Evolutionary conservation across 2,329 filamentous ascomycete genomes (phyloP).

Genomic region (Botrytis pseudocinerea): DNA sequence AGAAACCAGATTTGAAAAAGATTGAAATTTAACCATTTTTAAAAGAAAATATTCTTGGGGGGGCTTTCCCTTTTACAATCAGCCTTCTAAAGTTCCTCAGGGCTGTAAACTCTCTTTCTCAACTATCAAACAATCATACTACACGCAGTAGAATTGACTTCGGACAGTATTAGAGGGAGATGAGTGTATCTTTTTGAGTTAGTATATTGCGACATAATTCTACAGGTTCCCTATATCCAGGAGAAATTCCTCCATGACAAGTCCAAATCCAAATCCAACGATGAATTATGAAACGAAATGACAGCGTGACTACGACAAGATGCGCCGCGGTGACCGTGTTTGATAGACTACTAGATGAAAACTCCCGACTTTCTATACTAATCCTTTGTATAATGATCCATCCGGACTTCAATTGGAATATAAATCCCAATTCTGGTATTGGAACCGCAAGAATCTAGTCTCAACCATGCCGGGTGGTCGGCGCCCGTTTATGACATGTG

Average conservation of each 20-base stretch:
- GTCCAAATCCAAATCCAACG: rapidly evolving
- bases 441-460: neutral
- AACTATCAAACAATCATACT: neutral
- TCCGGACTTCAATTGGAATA: rapidly evolving
- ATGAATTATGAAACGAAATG: neutral
- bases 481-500: rapidly evolving
- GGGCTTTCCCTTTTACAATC: rapidly evolving
- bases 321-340: neutral
- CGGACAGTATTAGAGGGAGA: rapidly evolving
- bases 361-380: neutral
- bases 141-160: neutral
- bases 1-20: rapidly evolving
- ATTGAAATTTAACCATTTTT: neutral
- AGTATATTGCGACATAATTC: rapidly evolving
- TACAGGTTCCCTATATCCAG: neutral
- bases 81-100: neutral
- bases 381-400: rapidly evolving
- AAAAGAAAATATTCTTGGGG: rapidly evolving
- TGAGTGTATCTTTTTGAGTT: neutral
- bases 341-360: neutral
- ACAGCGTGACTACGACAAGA: neutral
- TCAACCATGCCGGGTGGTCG: rapidly evolving
- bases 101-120: neutral
- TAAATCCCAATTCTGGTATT: neutral
- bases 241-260: neutral